These are phyloP conservation scores for Tuber calosporum DNA, from an alignment of 495 filamentous ascomycete genomes.

Conservation along the genomic window DNA sequence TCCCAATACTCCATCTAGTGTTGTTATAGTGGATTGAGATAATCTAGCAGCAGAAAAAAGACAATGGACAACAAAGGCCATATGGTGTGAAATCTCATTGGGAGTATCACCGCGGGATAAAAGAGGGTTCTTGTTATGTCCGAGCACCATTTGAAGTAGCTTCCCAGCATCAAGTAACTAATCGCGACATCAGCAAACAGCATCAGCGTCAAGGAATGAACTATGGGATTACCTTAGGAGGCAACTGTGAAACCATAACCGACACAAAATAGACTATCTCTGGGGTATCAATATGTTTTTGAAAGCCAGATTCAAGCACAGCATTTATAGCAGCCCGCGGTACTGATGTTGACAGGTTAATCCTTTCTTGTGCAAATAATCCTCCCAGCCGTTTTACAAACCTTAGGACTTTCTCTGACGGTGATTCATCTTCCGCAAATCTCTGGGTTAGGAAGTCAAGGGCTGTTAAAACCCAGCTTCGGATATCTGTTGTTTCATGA, in stretches of 20 bases:
- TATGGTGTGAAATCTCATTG: conserved; percentile 27
- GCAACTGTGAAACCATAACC: conserved; percentile 25
- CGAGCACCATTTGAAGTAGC: conserved; percentile 37
- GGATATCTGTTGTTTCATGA: conserved; percentile 22
- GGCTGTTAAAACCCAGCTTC: conserved; percentile 33
- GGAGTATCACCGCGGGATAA: conserved; percentile 12
- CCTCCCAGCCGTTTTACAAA: conserved; percentile 34
- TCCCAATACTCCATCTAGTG: conserved; percentile 33
- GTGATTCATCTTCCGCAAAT: conserved; percentile 37
- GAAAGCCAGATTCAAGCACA: conserved; percentile 32
- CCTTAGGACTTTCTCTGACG: conserved; percentile 20
- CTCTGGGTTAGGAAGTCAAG: conserved; percentile 38
- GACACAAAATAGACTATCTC: conserved; percentile 36
- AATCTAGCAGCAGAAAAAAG: conserved; percentile 29
- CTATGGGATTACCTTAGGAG: conserved; percentile 17
- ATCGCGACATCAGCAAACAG: conserved; percentile 13
- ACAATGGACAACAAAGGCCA: conserved; percentile 30
- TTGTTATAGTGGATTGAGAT: conserved; percentile 32
- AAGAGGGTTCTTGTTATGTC: conserved; percentile 35
- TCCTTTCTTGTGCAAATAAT: conserved; percentile 4
- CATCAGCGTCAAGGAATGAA: background rate
- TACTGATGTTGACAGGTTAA: conserved; percentile 21
- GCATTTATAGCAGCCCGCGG: conserved; percentile 37
- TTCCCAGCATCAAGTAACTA: conserved; percentile 36
- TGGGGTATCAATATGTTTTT: conserved; percentile 29